phyloP scores from a whole-genome alignment of 2,329 filamentous ascomycete genomes.

The Sordariomycetes sp. region DNA sequence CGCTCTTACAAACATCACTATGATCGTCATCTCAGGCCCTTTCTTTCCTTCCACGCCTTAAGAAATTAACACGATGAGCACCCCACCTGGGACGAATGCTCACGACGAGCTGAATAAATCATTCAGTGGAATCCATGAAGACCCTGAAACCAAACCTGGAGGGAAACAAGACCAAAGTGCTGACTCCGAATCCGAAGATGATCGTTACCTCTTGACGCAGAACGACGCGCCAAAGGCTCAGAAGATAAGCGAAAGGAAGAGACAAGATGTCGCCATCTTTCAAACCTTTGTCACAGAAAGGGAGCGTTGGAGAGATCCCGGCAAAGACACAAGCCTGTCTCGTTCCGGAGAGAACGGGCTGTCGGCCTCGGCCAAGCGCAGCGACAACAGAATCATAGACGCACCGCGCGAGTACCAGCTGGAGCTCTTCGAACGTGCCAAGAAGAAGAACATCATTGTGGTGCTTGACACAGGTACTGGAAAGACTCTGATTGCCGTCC shows the following conservation, averaged over 20 bases:
- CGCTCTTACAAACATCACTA: no score
- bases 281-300: conserved; percentile 29
- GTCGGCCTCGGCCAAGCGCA: no score
- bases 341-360: no score
- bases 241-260: conserved; percentile 36
- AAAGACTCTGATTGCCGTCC: conserved; percentile 90
- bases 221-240: conserved; percentile 21
- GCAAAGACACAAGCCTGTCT: conserved; percentile 11
- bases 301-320: conserved; percentile 24
- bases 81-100: no score
- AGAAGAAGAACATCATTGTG: conserved; percentile 77
- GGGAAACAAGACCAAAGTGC: no score
- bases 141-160: background rate
- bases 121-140: background rate
- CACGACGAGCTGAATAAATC: no score
- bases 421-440: conserved; percentile 84
- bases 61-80: no score
- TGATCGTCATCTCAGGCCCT: no score
- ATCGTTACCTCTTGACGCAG: conserved; percentile 16
- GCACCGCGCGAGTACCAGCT: conserved; percentile 84
- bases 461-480: conserved; percentile 91
- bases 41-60: no score
- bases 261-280: conserved; percentile 40
- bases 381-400: conserved; percentile 50
- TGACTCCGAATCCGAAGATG: conserved; percentile 10